Evolutionary conservation across 2,329 filamentous ascomycete genomes (phyloP).

Genomic region (Aspergillus tamarii): DNA sequence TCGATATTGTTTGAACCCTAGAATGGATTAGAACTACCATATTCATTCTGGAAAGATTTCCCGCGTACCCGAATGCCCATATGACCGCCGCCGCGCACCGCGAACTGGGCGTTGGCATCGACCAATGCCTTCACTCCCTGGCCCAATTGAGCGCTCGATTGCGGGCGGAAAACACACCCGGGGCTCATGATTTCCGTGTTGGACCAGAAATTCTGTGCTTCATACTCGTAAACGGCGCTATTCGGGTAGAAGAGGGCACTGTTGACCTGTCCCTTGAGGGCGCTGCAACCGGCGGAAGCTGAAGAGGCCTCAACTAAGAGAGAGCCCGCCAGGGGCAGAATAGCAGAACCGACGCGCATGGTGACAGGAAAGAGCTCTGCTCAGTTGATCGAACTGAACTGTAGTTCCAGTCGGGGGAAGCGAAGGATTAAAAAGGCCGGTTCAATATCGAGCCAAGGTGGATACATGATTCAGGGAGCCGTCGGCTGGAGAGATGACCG

Average conservation of each 20-base stretch:
- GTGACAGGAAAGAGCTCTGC: slow-evolving; percentile 4
- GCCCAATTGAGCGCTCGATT: slow-evolving; percentile 29
- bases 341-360: slow-evolving; percentile 24
- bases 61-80: slow-evolving; percentile 35
- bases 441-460: not conserved
- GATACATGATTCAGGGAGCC: slow-evolving; percentile 1
- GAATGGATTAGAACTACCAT: not conserved
- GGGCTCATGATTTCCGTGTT: slow-evolving; percentile 39
- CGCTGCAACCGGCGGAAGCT: slow-evolving; percentile 22
- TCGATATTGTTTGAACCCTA: slow-evolving; percentile 40
- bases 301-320: slow-evolving; percentile 13
- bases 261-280: slow-evolving; percentile 19
- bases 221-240: slow-evolving; percentile 33
- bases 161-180: slow-evolving; percentile 39
- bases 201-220: slow-evolving; percentile 39
- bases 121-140: slow-evolving; percentile 27
- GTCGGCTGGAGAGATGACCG: not conserved
- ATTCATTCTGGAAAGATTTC: not conserved
- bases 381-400: not conserved
- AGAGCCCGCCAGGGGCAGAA: slow-evolving; percentile 18
- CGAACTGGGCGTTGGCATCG: slow-evolving; percentile 30
- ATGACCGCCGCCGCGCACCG: slow-evolving; percentile 39
- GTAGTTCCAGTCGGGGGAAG: not conserved
- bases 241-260: slow-evolving; percentile 27
- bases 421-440: not conserved